Percentiles rank a stretch among this genome's conserved stretches.
Conservation (phyloP, 2,329 filamentous ascomycete genomes). For the Aspergillus flavus region DNA sequence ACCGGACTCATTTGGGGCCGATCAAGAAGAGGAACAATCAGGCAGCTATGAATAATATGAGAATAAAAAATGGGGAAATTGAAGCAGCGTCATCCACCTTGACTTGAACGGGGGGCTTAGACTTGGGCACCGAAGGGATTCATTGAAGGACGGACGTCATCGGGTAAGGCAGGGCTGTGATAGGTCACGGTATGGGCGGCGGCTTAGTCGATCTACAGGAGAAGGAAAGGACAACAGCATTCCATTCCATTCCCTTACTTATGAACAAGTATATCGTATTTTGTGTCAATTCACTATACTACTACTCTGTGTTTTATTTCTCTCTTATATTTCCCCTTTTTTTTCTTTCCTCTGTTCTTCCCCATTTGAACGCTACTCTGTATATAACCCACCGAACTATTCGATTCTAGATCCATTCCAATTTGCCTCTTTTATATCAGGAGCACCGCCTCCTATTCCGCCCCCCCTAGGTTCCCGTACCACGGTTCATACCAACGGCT, state of each 20-base stretch:
- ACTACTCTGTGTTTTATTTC: constrained; percentile 6
- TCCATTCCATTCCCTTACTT: constrained; percentile 3
- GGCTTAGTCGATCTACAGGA: background rate
- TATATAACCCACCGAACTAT: background rate
- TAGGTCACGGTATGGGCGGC: background rate
- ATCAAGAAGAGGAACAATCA: background rate
- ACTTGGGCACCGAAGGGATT: background rate
- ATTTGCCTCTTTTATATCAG: constrained; percentile 8
- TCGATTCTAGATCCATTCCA: background rate
- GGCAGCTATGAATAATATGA: background rate
- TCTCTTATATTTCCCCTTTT: constrained; percentile 7
- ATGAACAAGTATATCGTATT: background rate
- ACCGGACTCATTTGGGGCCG: constrained; percentile 39
- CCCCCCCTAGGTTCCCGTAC: constrained; percentile 12
- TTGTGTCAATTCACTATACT: background rate
- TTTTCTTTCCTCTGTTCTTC: constrained; percentile 1
- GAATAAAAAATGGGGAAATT: background rate
- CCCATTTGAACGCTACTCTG: background rate
- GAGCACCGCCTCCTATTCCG: constrained; percentile 1
- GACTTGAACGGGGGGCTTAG: background rate
- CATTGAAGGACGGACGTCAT: constrained; percentile 2
- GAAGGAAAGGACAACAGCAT: background rate
- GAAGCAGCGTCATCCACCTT: background rate
- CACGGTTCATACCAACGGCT: constrained; percentile 12
- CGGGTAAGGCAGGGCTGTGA: constrained; percentile 5